phyloP scores from a whole-genome alignment of 2,329 filamentous ascomycete species.

The Paramyrothecium sp. region DNA sequence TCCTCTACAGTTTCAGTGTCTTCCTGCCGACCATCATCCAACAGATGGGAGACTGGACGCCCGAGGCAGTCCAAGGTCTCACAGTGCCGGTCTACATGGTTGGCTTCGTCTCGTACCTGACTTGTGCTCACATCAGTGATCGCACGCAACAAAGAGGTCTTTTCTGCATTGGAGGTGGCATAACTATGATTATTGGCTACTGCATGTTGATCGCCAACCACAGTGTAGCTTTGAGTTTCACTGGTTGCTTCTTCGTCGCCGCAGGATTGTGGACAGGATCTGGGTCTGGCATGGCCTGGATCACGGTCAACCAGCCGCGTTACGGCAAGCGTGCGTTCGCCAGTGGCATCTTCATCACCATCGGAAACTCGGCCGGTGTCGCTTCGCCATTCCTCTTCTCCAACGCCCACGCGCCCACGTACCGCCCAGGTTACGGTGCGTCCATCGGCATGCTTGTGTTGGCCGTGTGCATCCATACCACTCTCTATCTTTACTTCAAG shows the following conservation, averaged over 20 bases:
- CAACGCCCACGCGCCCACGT: conserved; percentile 39
- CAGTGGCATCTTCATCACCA: conserved; percentile 9
- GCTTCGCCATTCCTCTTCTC: conserved; percentile 54
- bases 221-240: conserved; percentile 2
- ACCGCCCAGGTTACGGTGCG: conserved; percentile 49
- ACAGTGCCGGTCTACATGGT: neutral
- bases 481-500: conserved; percentile 26
- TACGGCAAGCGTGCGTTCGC: conserved; percentile 10
- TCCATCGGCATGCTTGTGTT: conserved; percentile 45
- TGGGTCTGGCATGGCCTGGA: conserved; percentile 9
- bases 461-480: conserved; percentile 24
- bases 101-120: neutral
- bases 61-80: neutral
- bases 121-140: conserved; percentile 1
- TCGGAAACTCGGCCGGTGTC: conserved; percentile 8
- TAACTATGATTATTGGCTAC: conserved; percentile 7
- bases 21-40: conserved; percentile 11
- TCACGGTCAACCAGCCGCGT: conserved; percentile 10
- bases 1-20: conserved; percentile 7
- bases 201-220: conserved; percentile 4
- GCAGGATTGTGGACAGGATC: conserved; percentile 7
- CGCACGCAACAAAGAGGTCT: conserved; percentile 1
- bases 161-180: conserved; percentile 4
- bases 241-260: conserved; percentile 6
- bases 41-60: neutral